These are phyloP conservation scores for Halenospora varia DNA, from an alignment of 495 filamentous ascomycete genomes.

Conservation along the genomic window DNA sequence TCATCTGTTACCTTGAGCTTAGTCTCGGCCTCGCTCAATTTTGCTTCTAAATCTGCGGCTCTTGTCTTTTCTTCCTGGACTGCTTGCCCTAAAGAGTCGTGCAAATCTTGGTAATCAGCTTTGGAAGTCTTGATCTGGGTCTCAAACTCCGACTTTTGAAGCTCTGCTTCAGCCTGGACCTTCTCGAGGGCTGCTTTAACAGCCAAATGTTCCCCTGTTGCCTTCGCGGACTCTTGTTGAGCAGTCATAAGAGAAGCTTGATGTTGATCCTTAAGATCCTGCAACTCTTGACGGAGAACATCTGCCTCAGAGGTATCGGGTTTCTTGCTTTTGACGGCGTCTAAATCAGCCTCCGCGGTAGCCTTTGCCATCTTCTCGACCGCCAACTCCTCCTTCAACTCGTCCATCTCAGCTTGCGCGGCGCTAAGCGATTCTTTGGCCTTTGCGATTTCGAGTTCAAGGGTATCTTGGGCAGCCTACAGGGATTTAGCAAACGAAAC, in stretches of 20 bases:
- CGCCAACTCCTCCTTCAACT: slow-evolving; percentile 43
- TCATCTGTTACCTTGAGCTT: slow-evolving; percentile 43
- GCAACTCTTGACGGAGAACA: slow-evolving; percentile 38
- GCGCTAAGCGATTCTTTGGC: slow-evolving; percentile 31
- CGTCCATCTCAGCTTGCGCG: slow-evolving; percentile 37
- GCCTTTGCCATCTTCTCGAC: slow-evolving; percentile 52
- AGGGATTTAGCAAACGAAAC: slow-evolving; percentile 8
- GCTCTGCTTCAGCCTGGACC: slow-evolving; percentile 26
- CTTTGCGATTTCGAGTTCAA: slow-evolving; percentile 24
- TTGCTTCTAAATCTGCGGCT: slow-evolving; percentile 18
- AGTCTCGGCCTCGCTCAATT: slow-evolving; percentile 20
- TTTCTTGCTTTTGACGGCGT: slow-evolving; percentile 46
- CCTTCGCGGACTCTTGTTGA: slow-evolving; percentile 23
- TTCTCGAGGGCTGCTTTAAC: slow-evolving; percentile 36
- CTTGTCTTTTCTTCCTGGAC: slow-evolving; percentile 43
- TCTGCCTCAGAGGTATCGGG: slow-evolving; percentile 45
- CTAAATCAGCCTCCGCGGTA: slow-evolving; percentile 48
- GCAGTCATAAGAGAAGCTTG: slow-evolving; percentile 16
- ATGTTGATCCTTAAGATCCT: slow-evolving; percentile 22
- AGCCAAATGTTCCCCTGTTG: slow-evolving; percentile 23
- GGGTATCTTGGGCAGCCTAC: slow-evolving; percentile 13
- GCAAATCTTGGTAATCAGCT: slow-evolving; percentile 51
- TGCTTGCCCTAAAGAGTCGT: slow-evolving; percentile 42
- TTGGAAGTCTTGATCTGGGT: slow-evolving; percentile 36
- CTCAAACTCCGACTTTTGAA: slow-evolving; percentile 33